Conservation (phyloP, 257 asterid species). For the Dorcoceras hygrometricum region DNA sequence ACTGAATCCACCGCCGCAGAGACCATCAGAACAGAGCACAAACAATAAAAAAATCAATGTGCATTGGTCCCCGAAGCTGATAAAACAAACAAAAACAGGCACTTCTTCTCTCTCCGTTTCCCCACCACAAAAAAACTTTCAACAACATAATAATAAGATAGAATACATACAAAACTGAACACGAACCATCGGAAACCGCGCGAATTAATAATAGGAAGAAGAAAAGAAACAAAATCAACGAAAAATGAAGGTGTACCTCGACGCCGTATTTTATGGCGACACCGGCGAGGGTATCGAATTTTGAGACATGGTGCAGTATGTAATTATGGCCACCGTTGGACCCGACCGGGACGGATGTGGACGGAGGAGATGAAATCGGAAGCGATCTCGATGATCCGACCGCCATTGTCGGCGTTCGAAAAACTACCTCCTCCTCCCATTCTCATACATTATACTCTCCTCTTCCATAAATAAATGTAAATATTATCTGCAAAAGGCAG, state of each 20-base stretch:
- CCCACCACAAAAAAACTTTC: not conserved
- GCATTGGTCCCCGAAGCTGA: too few species aligned
- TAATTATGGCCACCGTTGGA: conserved; percentile 34
- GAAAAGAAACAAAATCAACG: too few species aligned
- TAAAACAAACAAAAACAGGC: conserved; percentile 17
- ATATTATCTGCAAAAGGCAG: not conserved
- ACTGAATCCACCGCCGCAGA: too few species aligned
- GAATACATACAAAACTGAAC: not conserved
- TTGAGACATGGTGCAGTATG: conserved; percentile 51
- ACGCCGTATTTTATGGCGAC: conserved; percentile 84
- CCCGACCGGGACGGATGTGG: conserved; percentile 23
- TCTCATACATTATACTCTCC: not conserved
- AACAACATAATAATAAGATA: not conserved
- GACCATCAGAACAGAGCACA: not conserved
- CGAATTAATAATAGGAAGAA: too few species aligned
- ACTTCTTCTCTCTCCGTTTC: not conserved
- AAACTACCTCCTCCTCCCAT: not conserved
- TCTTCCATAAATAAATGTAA: not conserved
- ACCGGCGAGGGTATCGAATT: conserved; percentile 70
- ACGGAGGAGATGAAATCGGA: conserved; percentile 31
- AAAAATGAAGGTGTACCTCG: conserved; percentile 42
- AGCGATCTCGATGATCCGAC: conserved; percentile 38
- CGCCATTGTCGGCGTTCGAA: not conserved
- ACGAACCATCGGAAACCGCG: not conserved
- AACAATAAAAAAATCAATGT: not conserved